Percentiles rank a stretch among this genome's conserved stretches.
These are phyloP conservation scores for Phytopythium aichiense DNA, from an alignment of 352 stramenopile species.

Conservation along the genomic window DNA sequence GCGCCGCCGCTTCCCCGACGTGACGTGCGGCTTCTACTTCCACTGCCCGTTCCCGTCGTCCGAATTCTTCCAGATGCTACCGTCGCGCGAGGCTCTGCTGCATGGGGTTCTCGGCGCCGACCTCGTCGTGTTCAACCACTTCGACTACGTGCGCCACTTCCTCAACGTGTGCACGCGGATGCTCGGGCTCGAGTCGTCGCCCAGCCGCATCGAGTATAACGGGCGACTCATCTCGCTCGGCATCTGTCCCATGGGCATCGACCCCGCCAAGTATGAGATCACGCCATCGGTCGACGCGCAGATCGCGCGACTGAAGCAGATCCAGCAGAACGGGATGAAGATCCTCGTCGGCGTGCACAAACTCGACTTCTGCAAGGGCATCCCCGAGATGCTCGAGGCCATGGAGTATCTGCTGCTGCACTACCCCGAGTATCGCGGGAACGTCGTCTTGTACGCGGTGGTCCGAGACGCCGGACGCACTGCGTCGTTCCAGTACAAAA, in stretches of 20 bases:
- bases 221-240: conserved; percentile 82
- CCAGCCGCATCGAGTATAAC: conserved; percentile 85
- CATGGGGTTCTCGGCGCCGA: conserved; percentile 83
- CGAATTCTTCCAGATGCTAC: conserved; percentile 90
- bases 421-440: conserved; percentile 91
- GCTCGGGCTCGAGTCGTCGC: conserved; percentile 82
- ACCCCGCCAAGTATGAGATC: conserved; percentile 78
- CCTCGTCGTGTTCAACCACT: conserved; percentile 88
- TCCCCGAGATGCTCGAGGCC: conserved; percentile 87
- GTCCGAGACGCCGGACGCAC: conserved; percentile 71
- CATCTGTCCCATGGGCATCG: conserved; percentile 89
- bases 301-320: conserved; percentile 42
- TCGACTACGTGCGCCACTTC: conserved; percentile 89
- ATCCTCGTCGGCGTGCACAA: conserved; percentile 78
- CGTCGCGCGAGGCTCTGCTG: conserved; percentile 66
- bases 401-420: conserved; percentile 87
- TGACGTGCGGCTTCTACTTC: conserved; percentile 87
- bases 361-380: conserved; percentile 82
- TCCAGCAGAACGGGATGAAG: conserved; percentile 65
- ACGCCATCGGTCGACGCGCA: conserved; percentile 49
- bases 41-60: conserved; percentile 89
- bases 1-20: conserved; percentile 66
- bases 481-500: conserved; percentile 68
- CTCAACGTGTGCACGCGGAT: conserved; percentile 82
- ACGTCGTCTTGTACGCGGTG: conserved; percentile 93